phyloP scores from a whole-genome alignment of 164 flowering plant genomes.

The Liquidambar formosana region DNA sequence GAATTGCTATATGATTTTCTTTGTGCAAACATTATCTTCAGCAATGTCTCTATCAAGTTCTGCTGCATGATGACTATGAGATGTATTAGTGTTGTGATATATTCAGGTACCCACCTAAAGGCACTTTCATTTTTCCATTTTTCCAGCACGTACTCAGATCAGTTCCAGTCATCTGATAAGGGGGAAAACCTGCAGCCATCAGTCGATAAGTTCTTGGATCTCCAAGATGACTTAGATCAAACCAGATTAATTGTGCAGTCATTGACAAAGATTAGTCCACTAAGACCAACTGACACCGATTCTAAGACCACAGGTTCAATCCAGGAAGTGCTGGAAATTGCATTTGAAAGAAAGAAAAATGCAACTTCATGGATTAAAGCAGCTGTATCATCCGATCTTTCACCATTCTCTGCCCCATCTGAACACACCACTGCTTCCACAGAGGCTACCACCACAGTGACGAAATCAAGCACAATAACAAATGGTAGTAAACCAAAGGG shows the following conservation, averaged over 20 bases:
- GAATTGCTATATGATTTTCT: too few relatives aligned
- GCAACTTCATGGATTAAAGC: constrained; percentile 62
- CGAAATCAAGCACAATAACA: constrained; percentile 9
- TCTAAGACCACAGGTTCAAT: constrained; percentile 21
- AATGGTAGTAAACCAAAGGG: constrained; percentile 27
- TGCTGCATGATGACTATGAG: too few relatives aligned
- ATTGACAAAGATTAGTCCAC: constrained; percentile 35
- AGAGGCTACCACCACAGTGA: constrained; percentile 2
- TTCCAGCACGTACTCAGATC: constrained; percentile 40
- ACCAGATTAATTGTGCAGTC: constrained; percentile 41
- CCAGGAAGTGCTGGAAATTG: constrained; percentile 36
- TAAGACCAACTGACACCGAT: constrained; percentile 24
- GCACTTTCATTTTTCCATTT: not conserved
- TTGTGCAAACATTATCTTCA: too few relatives aligned
- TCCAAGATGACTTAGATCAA: constrained; percentile 45
- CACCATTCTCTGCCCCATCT: constrained; percentile 21
- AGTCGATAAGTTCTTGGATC: constrained; percentile 45
- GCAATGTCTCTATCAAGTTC: too few relatives aligned
- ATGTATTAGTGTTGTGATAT: too few relatives aligned
- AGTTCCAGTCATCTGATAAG: constrained; percentile 33
- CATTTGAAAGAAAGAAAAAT: constrained; percentile 52
- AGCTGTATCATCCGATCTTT: constrained; percentile 66
- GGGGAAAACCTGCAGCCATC: constrained; percentile 33
- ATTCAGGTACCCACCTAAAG: too few relatives aligned
- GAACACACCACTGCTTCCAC: constrained; percentile 7